Percentiles rank a stretch among this genome's conserved stretches.
Conservation (phyloP, 768 basidiomycete genomes). For the Calocybe gangraenosa region DNA sequence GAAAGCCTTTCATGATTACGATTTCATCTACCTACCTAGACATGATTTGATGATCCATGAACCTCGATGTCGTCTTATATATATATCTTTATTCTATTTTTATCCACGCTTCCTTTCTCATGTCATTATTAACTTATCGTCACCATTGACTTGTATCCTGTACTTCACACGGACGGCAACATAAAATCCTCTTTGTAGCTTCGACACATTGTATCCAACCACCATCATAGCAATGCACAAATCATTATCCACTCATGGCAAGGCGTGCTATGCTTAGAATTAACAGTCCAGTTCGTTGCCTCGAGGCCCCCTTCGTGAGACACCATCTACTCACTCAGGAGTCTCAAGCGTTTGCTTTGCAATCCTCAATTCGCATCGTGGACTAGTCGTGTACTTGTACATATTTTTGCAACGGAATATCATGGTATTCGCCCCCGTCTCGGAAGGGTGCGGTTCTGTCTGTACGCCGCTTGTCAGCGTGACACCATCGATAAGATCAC, state of each 20-base stretch:
- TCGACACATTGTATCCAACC: slow-evolving; percentile 1
- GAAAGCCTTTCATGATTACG: background rate
- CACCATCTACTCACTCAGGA: too few species aligned
- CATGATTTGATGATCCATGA: background rate
- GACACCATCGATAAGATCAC: background rate
- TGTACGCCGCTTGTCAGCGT: background rate
- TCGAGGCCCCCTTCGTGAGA: too few species aligned
- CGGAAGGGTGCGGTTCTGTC: background rate
- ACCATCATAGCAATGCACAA: background rate
- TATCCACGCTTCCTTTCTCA: slow-evolving; percentile 1
- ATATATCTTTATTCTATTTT: slow-evolving; percentile 14
- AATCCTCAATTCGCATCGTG: slow-evolving; percentile 9
- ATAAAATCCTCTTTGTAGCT: slow-evolving; percentile 5
- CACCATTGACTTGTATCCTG: background rate
- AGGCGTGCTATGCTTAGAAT: too few species aligned
- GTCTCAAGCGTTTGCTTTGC: too few species aligned
- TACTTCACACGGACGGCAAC: too few species aligned
- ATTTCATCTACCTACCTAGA: background rate
- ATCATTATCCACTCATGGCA: too few species aligned
- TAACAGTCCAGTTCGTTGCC: background rate
- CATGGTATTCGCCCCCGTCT: slow-evolving; percentile 2
- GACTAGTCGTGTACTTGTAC: slow-evolving; percentile 7
- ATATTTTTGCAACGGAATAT: too few species aligned
- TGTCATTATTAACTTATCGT: background rate
- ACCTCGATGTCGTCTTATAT: background rate